Evolutionary conservation across 257 asterid genomes (phyloP), one percentile per base, ranked within the genome.

Genomic region (Solanum okadae): DNA sequence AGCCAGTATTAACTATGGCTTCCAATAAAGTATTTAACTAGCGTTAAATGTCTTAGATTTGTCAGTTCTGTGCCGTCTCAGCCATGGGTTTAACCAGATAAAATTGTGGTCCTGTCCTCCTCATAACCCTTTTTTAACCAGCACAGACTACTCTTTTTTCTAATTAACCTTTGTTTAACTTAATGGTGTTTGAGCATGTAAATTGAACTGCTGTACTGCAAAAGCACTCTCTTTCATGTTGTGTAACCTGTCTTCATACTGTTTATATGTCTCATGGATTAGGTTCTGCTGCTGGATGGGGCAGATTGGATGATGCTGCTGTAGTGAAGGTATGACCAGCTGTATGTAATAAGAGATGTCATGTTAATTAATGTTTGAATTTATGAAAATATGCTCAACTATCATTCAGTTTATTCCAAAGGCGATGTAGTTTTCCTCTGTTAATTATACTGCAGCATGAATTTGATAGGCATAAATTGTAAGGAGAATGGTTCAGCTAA

Each of bases 251-350:
- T 49, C 4, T 82, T 82, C 44, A 10, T 49, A 20, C 42, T 49
- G 38, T 18, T 46, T 6, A 59, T 10, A 59, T 59, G 11, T 59
- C 67, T 59, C 27, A 59, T 20, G 67, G 87, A 78, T 86, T 92
- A 97, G 99, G 99, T 91, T 97, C 99, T 35, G 98, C 99, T 88
- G 96, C 98, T 88, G 99, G 99, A 89, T 97, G 99, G 99, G 99
- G 99, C 37, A 95, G 95, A 83, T 90, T 97, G 75, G 99, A 97
- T 89, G 99, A 97, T 94, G 91, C 98, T 71, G 95, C 95, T 73
- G 98, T 97, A 83, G 99, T 97, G 38, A 97, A 97, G 99, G 99
- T 97, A 89, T 88, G 78, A 16, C 31, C 86, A 88, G 88, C 86
- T 84, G 75, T 86, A 61, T 86, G 16, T 49, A 40, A 81, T 44